These are phyloP conservation scores for Psilocybe tampanensis DNA, from an alignment of 768 basidiomycete species.

Conservation along the genomic window DNA sequence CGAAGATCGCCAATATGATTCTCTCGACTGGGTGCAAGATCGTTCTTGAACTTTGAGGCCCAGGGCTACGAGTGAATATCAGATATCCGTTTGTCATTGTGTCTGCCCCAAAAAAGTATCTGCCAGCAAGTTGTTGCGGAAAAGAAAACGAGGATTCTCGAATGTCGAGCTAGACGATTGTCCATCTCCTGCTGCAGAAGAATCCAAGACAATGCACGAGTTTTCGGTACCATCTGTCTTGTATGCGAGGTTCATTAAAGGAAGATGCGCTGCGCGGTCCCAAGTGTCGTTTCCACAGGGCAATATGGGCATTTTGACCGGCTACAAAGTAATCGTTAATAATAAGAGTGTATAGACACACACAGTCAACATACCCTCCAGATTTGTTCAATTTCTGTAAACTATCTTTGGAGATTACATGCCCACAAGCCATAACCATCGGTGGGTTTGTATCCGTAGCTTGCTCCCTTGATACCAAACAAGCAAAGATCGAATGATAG, in stretches of 20 bases:
- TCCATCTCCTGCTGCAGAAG: too few species aligned
- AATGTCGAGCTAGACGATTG: too few species aligned
- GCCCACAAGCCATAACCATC: slow-evolving; percentile 97
- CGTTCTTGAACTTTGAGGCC: too few species aligned
- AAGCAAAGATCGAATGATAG: slow-evolving; percentile 97
- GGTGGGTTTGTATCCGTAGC: slow-evolving; percentile 92
- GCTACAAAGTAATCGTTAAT: slow-evolving; percentile 38
- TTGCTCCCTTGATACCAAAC: slow-evolving; percentile 98
- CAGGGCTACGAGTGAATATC: too few species aligned
- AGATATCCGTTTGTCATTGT: too few species aligned
- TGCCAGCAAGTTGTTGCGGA: too few species aligned
- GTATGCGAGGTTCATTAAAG: slow-evolving; percentile 42
- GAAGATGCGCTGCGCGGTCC: slow-evolving; percentile 61
- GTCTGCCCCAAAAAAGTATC: too few species aligned
- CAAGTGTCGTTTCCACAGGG: slow-evolving; percentile 72
- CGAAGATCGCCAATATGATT: too few species aligned
- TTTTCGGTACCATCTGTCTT: too few species aligned
- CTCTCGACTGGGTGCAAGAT: too few species aligned
- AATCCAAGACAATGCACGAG: too few species aligned
- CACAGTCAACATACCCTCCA: slow-evolving; percentile 52
- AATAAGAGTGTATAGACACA: slow-evolving; percentile 5
- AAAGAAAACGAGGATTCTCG: too few species aligned
- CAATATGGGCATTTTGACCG: slow-evolving; percentile 98
- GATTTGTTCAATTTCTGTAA: slow-evolving; percentile 87
- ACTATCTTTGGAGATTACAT: slow-evolving; percentile 93